These are phyloP conservation scores for Suillus lakei DNA, from an alignment of 768 basidiomycete genomes.

Conservation along the genomic window DNA sequence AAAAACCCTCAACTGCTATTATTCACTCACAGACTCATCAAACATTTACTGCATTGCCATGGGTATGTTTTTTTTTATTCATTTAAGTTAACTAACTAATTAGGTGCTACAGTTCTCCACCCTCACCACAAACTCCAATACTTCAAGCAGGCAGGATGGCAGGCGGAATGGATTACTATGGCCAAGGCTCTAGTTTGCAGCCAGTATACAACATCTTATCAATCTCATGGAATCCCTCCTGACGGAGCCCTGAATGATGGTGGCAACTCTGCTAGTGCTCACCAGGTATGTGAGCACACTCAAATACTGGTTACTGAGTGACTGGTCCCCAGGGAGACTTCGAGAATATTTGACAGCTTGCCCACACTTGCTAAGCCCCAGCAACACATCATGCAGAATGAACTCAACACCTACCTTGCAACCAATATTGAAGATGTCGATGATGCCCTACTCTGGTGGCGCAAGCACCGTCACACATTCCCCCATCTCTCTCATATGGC, in stretches of 20 bases:
- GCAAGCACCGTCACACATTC: constrained; percentile 18
- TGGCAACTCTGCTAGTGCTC: not conserved
- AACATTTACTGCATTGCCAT: constrained; percentile 33
- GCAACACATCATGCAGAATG: not conserved
- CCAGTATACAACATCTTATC: constrained; percentile 21
- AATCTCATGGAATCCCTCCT: not conserved
- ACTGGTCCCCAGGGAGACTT: not conserved
- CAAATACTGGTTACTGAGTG: constrained; percentile 5
- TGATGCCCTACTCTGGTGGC: constrained; percentile 26
- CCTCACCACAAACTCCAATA: constrained; percentile 36
- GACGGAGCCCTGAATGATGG: not conserved
- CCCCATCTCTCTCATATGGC: constrained; percentile 35
- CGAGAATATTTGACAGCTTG: constrained; percentile 7
- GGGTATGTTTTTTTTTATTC: constrained; percentile 18
- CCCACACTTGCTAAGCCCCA: constrained; percentile 1
- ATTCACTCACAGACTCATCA: constrained; percentile 26
- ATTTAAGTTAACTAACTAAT: not conserved
- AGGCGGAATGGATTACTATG: constrained; percentile 28
- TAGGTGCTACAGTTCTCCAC: constrained; percentile 31
- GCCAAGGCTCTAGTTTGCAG: constrained; percentile 22
- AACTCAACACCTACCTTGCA: constrained; percentile 13
- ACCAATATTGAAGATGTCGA: constrained; percentile 11
- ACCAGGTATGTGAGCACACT: constrained; percentile 8
- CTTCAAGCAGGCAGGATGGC: constrained; percentile 32
- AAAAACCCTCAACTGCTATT: constrained; percentile 30